phyloP scores from a whole-genome alignment of 768 basidiomycete genomes.

The Pulveroboletus sp. region DNA sequence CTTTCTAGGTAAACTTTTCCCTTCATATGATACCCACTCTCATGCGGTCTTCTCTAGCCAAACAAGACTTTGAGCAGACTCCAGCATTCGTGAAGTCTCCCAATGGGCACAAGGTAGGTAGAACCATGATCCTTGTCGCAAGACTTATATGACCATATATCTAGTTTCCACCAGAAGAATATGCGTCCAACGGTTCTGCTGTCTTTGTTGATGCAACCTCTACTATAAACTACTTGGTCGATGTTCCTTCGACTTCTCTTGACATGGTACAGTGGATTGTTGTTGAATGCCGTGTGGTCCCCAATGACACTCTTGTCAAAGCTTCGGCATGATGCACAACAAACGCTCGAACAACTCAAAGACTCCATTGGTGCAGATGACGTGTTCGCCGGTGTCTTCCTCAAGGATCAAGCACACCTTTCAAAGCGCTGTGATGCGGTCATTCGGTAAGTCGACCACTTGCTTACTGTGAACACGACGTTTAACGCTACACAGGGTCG shows the following conservation, averaged over 20 bases:
- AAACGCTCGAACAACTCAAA: slow-evolving; percentile 66
- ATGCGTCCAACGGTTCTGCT: slow-evolving; percentile 44
- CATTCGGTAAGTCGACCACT: slow-evolving; percentile 44
- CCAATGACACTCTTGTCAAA: slow-evolving; percentile 30
- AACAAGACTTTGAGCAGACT: slow-evolving; percentile 59
- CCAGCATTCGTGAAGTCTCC: slow-evolving; percentile 56
- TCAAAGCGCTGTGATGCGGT: slow-evolving; percentile 70
- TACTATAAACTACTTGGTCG: slow-evolving; percentile 69
- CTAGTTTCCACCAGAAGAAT: slow-evolving; percentile 60
- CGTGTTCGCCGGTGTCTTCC: slow-evolving; percentile 66
- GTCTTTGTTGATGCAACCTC: slow-evolving; percentile 80
- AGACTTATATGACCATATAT: not conserved
- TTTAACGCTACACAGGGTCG: slow-evolving; percentile 42
- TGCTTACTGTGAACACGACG: not conserved
- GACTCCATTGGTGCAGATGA: slow-evolving; percentile 45
- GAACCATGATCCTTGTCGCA: not conserved
- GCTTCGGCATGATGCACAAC: slow-evolving; percentile 72
- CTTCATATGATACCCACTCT: not conserved
- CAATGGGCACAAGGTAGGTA: slow-evolving; percentile 51
- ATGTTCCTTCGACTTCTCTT: slow-evolving; percentile 72
- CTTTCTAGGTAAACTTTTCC: slow-evolving; percentile 56
- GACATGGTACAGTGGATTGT: slow-evolving; percentile 52
- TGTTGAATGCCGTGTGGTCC: not conserved
- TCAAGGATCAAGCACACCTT: slow-evolving; percentile 65
- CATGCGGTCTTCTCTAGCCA: slow-evolving; percentile 44